Percentiles rank a stretch among this genome's conserved stretches.
Evolutionary conservation across 2,329 filamentous ascomycete genomes (phyloP).

Genomic region (Cytospora mali): DNA sequence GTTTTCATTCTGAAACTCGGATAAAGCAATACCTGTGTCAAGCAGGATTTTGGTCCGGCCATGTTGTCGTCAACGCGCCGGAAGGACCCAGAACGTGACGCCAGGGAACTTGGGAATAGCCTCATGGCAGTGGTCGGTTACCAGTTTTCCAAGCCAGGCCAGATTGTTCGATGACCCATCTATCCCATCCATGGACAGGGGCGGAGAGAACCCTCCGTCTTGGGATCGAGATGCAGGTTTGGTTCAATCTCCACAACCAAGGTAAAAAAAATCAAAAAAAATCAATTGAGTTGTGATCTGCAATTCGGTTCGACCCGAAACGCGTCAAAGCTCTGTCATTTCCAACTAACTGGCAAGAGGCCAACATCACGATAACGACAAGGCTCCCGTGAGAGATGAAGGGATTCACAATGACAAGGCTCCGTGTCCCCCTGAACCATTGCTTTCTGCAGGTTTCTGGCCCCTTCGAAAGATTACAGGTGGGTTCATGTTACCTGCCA

Average conservation of each 20-base stretch:
- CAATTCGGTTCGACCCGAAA: background rate
- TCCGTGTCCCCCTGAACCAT: no score
- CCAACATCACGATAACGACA: background rate
- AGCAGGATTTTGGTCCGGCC: background rate
- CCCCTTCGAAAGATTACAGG: background rate
- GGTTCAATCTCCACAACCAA: background rate
- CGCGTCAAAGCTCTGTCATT: background rate
- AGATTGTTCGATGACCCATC: background rate
- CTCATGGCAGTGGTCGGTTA: background rate
- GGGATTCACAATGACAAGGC: slow-evolving; percentile 5
- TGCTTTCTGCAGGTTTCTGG: background rate
- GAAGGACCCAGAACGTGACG: background rate
- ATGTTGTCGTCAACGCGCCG: background rate
- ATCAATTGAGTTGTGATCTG: background rate
- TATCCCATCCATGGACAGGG: background rate
- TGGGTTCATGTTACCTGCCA: no score
- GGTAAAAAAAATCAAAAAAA: background rate
- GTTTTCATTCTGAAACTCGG: background rate
- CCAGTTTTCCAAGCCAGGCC: background rate
- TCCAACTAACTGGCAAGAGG: no score
- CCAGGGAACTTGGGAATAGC: background rate
- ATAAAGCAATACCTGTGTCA: background rate
- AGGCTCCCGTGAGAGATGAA: slow-evolving; percentile 7
- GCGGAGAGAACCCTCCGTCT: background rate
- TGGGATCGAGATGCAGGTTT: background rate